phyloP scores from a whole-genome alignment of 176 grass and related monocot genomes.

The Zoysia pacifica region DNA sequence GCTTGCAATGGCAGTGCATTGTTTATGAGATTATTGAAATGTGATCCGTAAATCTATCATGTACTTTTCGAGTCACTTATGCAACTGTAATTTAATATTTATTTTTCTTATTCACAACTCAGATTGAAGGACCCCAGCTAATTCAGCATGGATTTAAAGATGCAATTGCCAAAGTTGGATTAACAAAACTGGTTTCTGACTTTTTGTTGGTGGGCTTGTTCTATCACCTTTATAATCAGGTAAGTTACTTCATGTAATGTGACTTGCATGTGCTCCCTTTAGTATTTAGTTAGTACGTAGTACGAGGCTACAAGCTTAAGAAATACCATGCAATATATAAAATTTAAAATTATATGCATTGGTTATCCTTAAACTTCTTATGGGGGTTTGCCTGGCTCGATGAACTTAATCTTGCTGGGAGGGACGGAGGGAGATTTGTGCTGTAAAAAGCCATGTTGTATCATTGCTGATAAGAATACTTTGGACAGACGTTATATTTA shows the following conservation, averaged over 20 bases:
- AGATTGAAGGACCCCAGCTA: slow-evolving; percentile 81
- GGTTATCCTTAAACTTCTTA: background rate
- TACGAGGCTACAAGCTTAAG: no score
- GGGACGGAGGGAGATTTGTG: no score
- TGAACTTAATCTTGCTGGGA: background rate
- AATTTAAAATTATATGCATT: background rate
- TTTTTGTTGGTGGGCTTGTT: slow-evolving; percentile 79
- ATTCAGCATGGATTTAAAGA: slow-evolving; percentile 69
- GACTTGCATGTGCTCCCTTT: background rate
- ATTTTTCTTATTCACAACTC: slow-evolving; percentile 13
- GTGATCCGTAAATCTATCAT: background rate
- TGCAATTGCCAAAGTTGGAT: slow-evolving; percentile 75
- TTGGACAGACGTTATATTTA: background rate
- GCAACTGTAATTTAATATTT: background rate
- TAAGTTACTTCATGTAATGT: slow-evolving; percentile 36
- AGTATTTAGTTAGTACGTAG: background rate
- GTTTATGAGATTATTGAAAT: slow-evolving; percentile 13
- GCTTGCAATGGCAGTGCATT: background rate
- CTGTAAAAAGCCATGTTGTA: no score
- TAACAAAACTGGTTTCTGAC: slow-evolving; percentile 73
- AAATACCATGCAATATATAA: background rate
- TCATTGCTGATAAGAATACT: background rate
- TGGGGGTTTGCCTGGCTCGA: background rate
- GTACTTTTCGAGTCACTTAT: slow-evolving; percentile 3
- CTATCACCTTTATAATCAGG: slow-evolving; percentile 97